Conservation (phyloP, 768 basidiomycete genomes). For the Suillus lakei region DNA sequence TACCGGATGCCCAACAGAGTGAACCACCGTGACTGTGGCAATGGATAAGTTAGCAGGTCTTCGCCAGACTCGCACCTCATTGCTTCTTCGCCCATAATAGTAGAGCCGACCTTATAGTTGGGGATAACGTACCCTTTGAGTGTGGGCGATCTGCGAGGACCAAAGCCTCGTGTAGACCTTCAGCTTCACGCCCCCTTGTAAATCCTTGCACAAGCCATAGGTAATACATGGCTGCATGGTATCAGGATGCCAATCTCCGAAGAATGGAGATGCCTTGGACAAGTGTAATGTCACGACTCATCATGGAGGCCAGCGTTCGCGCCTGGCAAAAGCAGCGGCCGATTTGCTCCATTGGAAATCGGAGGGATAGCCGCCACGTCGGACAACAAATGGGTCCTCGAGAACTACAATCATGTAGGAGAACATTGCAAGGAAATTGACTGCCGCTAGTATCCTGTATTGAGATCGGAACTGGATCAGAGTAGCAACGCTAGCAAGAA, state of each 20-base stretch:
- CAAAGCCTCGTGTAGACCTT: slow-evolving; percentile 70
- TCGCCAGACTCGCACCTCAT: slow-evolving; percentile 31
- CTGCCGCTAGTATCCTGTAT: slow-evolving; percentile 64
- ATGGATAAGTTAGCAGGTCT: slow-evolving; percentile 34
- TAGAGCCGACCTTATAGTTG: background rate
- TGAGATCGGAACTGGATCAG: slow-evolving; percentile 5
- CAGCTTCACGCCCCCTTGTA: slow-evolving; percentile 50
- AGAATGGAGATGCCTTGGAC: slow-evolving; percentile 66
- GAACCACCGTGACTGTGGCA: slow-evolving; percentile 31
- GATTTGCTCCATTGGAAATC: slow-evolving; percentile 23
- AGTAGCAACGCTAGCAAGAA: background rate
- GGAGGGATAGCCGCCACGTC: slow-evolving; percentile 18
- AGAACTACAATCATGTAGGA: slow-evolving; percentile 71
- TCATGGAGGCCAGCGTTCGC: slow-evolving; percentile 68
- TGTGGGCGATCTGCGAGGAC: slow-evolving; percentile 62
- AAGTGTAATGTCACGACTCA: slow-evolving; percentile 42
- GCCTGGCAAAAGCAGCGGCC: slow-evolving; percentile 57
- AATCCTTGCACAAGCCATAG: slow-evolving; percentile 48
- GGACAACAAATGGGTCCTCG: slow-evolving; percentile 75
- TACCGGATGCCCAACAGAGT: slow-evolving; percentile 32
- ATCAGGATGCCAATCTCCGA: slow-evolving; percentile 68
- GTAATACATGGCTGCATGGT: slow-evolving; percentile 65
- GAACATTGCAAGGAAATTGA: slow-evolving; percentile 69
- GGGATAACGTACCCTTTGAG: slow-evolving; percentile 18
- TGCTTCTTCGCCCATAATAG: slow-evolving; percentile 14